phyloP scores from a whole-genome alignment of 208 protist species.

The Trypanosoma platydactyli region DNA sequence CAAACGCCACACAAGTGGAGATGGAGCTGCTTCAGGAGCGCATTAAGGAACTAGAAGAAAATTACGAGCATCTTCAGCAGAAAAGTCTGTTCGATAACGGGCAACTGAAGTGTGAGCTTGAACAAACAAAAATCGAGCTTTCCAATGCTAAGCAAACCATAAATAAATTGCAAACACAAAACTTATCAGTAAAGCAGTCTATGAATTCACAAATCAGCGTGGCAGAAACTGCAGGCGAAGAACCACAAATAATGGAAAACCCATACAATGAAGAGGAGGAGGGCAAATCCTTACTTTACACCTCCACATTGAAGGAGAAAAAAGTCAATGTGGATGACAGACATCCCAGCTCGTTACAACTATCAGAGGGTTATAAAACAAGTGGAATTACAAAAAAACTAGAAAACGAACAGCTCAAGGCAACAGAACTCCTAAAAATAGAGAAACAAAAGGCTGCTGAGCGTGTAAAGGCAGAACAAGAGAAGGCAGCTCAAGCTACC shows the following conservation, averaged over 20 bases:
- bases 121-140: constrained; percentile 3
- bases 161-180: background rate
- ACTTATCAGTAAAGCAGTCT: no score
- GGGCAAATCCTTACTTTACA: no score
- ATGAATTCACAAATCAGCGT: no score
- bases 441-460: constrained; percentile 13
- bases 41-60: constrained; percentile 48
- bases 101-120: constrained; percentile 23
- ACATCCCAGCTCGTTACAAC: no score
- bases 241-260: no score
- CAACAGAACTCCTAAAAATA: background rate
- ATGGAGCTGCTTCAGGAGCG: constrained; percentile 45
- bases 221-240: no score
- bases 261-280: no score
- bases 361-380: background rate
- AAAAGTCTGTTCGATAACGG: constrained; percentile 40
- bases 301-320: no score
- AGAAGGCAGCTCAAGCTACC: constrained; percentile 7
- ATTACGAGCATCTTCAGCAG: constrained; percentile 37
- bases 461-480: constrained; percentile 5
- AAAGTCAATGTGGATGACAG: no score
- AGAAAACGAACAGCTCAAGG: constrained; percentile 15
- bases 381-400: constrained; percentile 7
- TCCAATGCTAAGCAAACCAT: background rate
- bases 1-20: constrained; percentile 32